Conservation (phyloP, 106 monocot genomes). For the Apostasia shenzhenica region DNA sequence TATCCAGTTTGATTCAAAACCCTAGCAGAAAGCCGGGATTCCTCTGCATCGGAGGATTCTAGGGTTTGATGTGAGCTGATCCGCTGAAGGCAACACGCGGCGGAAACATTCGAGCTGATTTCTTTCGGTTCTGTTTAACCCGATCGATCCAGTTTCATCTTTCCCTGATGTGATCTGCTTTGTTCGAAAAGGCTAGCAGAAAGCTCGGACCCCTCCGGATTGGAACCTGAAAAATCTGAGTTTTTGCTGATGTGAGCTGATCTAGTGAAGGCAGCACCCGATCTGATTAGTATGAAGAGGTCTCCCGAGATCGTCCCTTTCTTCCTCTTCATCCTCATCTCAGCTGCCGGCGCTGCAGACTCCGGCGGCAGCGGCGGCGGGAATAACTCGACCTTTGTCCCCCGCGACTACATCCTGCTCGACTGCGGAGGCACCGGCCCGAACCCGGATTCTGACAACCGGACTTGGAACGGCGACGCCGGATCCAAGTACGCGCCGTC, state of each 20-base stretch:
- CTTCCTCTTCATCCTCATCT: not conserved
- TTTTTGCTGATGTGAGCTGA: not conserved
- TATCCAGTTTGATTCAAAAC: no score
- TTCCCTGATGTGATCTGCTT: not conserved
- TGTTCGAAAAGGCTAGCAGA: not conserved
- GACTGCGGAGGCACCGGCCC: constrained; percentile 35
- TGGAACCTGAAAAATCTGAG: not conserved
- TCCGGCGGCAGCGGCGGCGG: not conserved
- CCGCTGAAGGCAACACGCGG: no score
- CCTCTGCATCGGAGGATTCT: no score
- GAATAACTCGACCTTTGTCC: constrained; percentile 2
- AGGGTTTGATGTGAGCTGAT: no score
- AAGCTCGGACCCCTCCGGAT: not conserved
- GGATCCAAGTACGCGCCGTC: constrained; percentile 19
- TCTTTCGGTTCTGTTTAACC: not conserved
- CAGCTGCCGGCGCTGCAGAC: not conserved
- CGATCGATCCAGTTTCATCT: not conserved
- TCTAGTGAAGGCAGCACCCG: not conserved
- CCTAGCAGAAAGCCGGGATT: no score
- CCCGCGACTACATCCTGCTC: constrained; percentile 35
- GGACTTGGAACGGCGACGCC: constrained; percentile 37
- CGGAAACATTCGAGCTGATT: no score
- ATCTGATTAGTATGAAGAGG: not conserved
- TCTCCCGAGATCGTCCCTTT: not conserved
- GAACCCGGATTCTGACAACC: not conserved